Conservation (phyloP, 2,329 filamentous ascomycete genomes). For the Phaeosphaeria sp. region DNA sequence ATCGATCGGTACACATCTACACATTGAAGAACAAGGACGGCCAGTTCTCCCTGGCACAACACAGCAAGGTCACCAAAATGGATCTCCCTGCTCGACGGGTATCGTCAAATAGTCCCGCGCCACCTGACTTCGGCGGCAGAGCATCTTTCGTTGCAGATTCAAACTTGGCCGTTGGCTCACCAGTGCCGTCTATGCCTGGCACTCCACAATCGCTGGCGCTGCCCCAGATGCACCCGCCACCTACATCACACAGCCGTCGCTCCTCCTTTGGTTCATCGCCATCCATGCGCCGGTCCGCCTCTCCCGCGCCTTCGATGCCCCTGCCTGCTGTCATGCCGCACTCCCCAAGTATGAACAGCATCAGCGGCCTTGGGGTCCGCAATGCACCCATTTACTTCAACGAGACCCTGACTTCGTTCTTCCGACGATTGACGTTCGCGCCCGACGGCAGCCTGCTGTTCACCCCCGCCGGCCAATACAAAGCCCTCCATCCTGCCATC, state of each 20-base stretch:
- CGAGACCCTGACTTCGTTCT: slow-evolving; percentile 96
- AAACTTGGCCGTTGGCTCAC: slow-evolving; percentile 70
- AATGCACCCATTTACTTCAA: slow-evolving; percentile 95
- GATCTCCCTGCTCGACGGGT: slow-evolving; percentile 91
- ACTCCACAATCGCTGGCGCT: slow-evolving; percentile 88
- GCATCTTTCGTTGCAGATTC: slow-evolving; percentile 67
- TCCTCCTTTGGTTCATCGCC: slow-evolving; percentile 86
- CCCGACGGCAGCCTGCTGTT: slow-evolving; percentile 93
- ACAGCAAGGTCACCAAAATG: slow-evolving; percentile 85
- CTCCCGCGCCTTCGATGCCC: slow-evolving; percentile 91
- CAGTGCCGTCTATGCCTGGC: slow-evolving; percentile 87
- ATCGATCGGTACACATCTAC: slow-evolving; percentile 97
- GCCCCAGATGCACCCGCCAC: slow-evolving; percentile 90
- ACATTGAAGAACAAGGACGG: slow-evolving; percentile 95
- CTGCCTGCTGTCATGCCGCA: slow-evolving; percentile 95
- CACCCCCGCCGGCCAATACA: slow-evolving; percentile 94
- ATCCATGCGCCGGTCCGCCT: slow-evolving; percentile 84
- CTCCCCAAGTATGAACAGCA: slow-evolving; percentile 77
- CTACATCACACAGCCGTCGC: slow-evolving; percentile 88
- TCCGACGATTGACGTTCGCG: slow-evolving; percentile 89
- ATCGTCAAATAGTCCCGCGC: slow-evolving; percentile 89
- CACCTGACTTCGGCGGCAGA: slow-evolving; percentile 77
- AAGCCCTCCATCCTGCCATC: slow-evolving; percentile 73
- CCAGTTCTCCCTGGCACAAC: slow-evolving; percentile 82
- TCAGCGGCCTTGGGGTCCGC: slow-evolving; percentile 59